Evolutionary conservation across 2,329 filamentous ascomycete species (phyloP).

Genomic region (Pyrenophora graminea): DNA sequence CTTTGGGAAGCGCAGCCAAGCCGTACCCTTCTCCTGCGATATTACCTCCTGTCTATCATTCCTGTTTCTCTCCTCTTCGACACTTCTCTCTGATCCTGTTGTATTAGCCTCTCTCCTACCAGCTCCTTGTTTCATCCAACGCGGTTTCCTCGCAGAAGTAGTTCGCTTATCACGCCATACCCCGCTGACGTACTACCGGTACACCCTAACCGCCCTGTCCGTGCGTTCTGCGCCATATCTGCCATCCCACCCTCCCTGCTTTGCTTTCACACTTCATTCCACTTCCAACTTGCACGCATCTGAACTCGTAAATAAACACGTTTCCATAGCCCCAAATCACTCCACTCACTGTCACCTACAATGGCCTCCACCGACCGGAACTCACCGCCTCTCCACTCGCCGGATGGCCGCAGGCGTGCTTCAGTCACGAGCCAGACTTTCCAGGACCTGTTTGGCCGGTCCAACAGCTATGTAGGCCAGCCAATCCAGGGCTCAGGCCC

Average conservation of each 20-base stretch:
- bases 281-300: neutral
- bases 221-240: slow-evolving; percentile 29
- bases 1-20: slow-evolving; percentile 16
- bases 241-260: slow-evolving; percentile 20
- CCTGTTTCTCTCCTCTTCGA: slow-evolving; percentile 10
- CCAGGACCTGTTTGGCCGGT: slow-evolving; percentile 53
- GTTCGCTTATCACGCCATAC: slow-evolving; percentile 34
- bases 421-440: slow-evolving; percentile 56
- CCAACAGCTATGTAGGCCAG: slow-evolving; percentile 40
- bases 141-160: slow-evolving; percentile 15
- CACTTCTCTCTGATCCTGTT: slow-evolving; percentile 11
- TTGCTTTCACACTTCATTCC: slow-evolving; percentile 14
- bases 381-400: slow-evolving; percentile 46
- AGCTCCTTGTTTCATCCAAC: slow-evolving; percentile 20
- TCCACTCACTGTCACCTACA: slow-evolving; percentile 8
- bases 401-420: slow-evolving; percentile 49
- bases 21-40: slow-evolving; percentile 22
- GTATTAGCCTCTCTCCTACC: slow-evolving; percentile 6
- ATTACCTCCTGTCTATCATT: slow-evolving; percentile 31
- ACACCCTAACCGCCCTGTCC: slow-evolving; percentile 23
- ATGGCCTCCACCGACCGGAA: slow-evolving; percentile 49
- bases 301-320: slow-evolving; percentile 12
- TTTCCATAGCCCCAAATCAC: neutral
- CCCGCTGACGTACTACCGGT: slow-evolving; percentile 28
- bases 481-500: slow-evolving; percentile 48